These are phyloP conservation scores for Neurospora sp. DNA, from an alignment of 495 filamentous ascomycete species.

Conservation along the genomic window DNA sequence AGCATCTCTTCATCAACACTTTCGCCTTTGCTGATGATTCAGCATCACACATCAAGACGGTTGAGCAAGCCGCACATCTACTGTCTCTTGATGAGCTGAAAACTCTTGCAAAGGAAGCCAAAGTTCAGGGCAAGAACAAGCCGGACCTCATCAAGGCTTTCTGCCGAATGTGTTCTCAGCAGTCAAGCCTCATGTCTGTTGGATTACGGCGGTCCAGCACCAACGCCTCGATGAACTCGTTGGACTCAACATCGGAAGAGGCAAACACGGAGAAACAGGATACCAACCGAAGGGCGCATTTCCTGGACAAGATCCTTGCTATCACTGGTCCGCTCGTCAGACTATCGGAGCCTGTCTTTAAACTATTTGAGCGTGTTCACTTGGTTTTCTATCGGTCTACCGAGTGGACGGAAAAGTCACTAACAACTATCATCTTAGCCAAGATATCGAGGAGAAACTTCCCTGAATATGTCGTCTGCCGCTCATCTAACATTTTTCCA, in stretches of 20 bases:
- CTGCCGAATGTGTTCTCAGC: constrained; percentile 57
- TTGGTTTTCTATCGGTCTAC: constrained; percentile 93
- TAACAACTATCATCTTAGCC: constrained; percentile 89
- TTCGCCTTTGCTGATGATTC: constrained; percentile 78
- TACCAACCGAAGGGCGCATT: constrained; percentile 32
- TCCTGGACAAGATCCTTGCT: constrained; percentile 59
- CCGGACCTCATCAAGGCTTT: constrained; percentile 64
- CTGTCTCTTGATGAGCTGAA: constrained; percentile 82
- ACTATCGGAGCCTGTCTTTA: constrained; percentile 61
- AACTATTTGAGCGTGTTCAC: constrained; percentile 87
- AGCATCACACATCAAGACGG: constrained; percentile 55
- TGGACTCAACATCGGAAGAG: constrained; percentile 1
- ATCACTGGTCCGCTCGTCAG: constrained; percentile 76
- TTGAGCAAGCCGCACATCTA: constrained; percentile 79
- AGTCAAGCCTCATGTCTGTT: constrained; percentile 57
- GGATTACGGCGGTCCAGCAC: constrained; percentile 44
- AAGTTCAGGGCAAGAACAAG: constrained; percentile 84
- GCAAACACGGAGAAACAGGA: constrained; percentile 13
- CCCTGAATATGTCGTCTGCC: constrained; percentile 79
- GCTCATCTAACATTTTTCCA: constrained; percentile 79
- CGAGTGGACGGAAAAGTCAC: constrained; percentile 94
- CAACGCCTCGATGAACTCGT: constrained; percentile 26
- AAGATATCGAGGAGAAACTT: constrained; percentile 81
- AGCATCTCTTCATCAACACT: constrained; percentile 36
- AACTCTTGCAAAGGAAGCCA: constrained; percentile 72